Evolutionary conservation across 208 protist genomes (phyloP).

Genomic region (Tritrichomonas foetus): DNA sequence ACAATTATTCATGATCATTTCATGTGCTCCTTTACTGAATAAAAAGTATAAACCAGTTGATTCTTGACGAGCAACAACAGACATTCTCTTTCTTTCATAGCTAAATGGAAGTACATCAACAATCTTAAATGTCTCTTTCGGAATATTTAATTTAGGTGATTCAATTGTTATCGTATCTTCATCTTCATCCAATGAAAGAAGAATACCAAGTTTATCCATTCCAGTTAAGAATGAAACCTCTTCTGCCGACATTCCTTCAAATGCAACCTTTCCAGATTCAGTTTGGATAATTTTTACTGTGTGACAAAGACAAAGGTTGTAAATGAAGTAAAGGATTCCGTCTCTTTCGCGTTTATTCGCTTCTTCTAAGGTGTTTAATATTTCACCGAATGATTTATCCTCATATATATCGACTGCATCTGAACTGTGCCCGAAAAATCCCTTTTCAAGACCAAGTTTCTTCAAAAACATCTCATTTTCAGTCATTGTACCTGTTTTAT

Average conservation of each 20-base stretch:
- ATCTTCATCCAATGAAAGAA: neutral
- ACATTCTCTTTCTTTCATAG: conserved; percentile 30
- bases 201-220: neutral
- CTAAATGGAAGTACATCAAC: conserved; percentile 26
- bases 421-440: neutral
- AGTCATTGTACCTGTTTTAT: conserved; percentile 67
- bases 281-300: neutral
- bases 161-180: neutral
- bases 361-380: neutral
- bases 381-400: neutral
- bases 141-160: neutral
- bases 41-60: neutral
- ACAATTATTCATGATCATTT: neutral
- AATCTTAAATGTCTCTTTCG: neutral
- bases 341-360: too few species aligned
- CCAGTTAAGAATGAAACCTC: neutral
- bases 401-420: neutral
- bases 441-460: neutral
- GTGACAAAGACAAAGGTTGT: neutral
- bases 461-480: conserved; percentile 58
- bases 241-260: neutral
- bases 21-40: conserved; percentile 37
- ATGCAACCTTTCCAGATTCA: neutral
- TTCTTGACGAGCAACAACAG: conserved; percentile 39
- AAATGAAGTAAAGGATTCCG: neutral